Base-by-base conservation (phyloP, 176 grass and related monocot species). In the Carex parvula region DNA sequence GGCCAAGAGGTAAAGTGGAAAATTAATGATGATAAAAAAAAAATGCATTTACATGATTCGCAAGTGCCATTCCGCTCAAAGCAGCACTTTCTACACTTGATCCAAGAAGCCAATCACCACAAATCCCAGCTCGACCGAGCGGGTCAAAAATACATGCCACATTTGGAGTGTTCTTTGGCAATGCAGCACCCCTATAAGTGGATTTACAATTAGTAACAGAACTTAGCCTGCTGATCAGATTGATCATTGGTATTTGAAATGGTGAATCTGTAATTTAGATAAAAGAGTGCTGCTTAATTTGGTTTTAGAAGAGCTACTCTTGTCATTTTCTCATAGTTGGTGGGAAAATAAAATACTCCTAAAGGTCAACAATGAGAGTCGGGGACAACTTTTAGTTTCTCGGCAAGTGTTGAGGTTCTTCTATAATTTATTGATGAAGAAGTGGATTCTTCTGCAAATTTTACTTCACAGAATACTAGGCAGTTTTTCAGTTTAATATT, bases 61-160 rank as follows among this genome's bases (percentile, higher is more conserved):
- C 95, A 68, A 98, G 91, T 70, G 91, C 84, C 57, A 89, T 90
- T 90, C 95, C 95, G 20, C 95, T 98, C 42, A 94, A 64, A 39
- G 91, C 86, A 7, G 95, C 95, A 3, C 85, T 88, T 90, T 98
- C 92, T 59, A 98, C 91, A 84, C 89, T 91, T 24, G 95, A 94
- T 70, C 92, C 95, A 5, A 88, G 87, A 32, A 98, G 88, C 95
- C 95, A 98, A 84, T 98, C 95, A 63, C 95, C 95, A 66, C 95
- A 98, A 81, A 98, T 98, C 81, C 95, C 95, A 87, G 92, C 95
- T 72, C 95, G 91, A 15, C 91, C 95, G 59, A 84, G 85, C 42
- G 95, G 91, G 86, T 98, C 95, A 67, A 95, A 98, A 86, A 95
- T 92, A 64, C 93, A 95, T 1, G 91, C 84, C 22, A 95, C 83